Percentiles rank a stretch among this genome's conserved stretches.
phyloP scores from a whole-genome alignment of 495 filamentous ascomycete species.

The Penicillium lagena region DNA sequence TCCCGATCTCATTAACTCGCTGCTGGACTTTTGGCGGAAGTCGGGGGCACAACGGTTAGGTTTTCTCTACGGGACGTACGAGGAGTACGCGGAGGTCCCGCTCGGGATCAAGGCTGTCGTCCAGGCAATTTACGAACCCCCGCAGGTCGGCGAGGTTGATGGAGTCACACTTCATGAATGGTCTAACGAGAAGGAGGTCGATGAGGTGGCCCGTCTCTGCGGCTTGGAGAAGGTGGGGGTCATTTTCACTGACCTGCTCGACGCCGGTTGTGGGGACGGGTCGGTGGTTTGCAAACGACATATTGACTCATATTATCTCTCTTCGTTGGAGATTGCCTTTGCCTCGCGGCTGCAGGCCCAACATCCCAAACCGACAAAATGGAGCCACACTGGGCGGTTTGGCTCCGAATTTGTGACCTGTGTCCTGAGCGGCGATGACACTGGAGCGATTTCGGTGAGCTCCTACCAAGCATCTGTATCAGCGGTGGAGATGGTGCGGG shows the following conservation, averaged over 20 bases:
- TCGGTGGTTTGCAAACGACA: conserved; percentile 92
- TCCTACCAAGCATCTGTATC: conserved; percentile 93
- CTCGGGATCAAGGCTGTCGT: conserved; percentile 94
- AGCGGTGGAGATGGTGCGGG: conserved; percentile 92
- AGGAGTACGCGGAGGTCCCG: conserved; percentile 88
- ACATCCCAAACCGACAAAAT: conserved; percentile 87
- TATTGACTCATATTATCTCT: conserved; percentile 89
- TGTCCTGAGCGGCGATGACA: conserved; percentile 83
- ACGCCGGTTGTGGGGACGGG: conserved; percentile 73
- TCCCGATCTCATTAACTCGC: conserved; percentile 71
- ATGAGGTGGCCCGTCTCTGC: conserved; percentile 76
- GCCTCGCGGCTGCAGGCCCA: conserved; percentile 80
- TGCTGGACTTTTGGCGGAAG: conserved; percentile 86
- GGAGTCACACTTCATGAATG: conserved; percentile 83
- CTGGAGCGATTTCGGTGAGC: conserved; percentile 81
- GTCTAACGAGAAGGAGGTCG: conserved; percentile 78
- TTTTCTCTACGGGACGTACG: conserved; percentile 85
- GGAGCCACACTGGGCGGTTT: conserved; percentile 92
- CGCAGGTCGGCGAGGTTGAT: conserved; percentile 85
- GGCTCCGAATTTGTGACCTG: conserved; percentile 98
- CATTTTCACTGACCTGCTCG: conserved; percentile 90
- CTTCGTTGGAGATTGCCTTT: conserved; percentile 87
- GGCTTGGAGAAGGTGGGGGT: conserved; percentile 87
- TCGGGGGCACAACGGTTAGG: conserved; percentile 77
- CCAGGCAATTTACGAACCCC: conserved; percentile 95